These are phyloP conservation scores for Solanum microdontum DNA, from an alignment of 257 asterid species.

Conservation along the genomic window DNA sequence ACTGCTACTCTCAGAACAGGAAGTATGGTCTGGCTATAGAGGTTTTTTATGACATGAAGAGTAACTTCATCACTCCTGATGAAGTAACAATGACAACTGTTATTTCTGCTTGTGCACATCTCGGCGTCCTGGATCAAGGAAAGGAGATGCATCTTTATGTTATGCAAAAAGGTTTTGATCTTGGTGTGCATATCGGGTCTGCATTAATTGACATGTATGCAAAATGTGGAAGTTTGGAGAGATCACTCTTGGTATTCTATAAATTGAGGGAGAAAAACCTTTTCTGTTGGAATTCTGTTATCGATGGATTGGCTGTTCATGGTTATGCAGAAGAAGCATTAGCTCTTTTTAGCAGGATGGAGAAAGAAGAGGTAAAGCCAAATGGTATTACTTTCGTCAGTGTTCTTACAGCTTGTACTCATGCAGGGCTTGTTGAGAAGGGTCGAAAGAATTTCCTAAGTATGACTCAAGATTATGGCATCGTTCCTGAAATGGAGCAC, in stretches of 20 bases:
- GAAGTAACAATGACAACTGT: conserved; percentile 70
- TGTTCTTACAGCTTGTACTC: conserved; percentile 69
- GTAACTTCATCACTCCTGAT: conserved; percentile 42
- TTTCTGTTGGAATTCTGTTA: conserved; percentile 68
- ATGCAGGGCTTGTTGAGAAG: conserved; percentile 64
- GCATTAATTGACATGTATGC: conserved; percentile 81
- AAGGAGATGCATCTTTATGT: conserved; percentile 54
- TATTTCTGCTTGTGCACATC: conserved; percentile 84
- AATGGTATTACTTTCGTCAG: conserved; percentile 59
- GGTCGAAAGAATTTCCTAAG: conserved; percentile 44
- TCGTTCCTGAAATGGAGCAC: conserved; percentile 57
- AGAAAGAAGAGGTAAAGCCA: conserved; percentile 46
- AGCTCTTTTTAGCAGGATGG: conserved; percentile 39
- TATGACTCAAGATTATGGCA: conserved; percentile 34
- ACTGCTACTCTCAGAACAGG: conserved; percentile 46
- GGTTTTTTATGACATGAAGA: conserved; percentile 50
- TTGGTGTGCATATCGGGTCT: conserved; percentile 61
- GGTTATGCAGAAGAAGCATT: conserved; percentile 58
- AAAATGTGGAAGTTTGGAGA: conserved; percentile 65
- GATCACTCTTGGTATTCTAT: conserved; percentile 51
- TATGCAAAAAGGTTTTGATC: conserved; percentile 16
- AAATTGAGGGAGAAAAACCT: conserved; percentile 56
- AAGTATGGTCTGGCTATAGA: conserved; percentile 40
- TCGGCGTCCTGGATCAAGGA: conserved; percentile 57
- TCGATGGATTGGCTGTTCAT: conserved; percentile 70